A percentile compares a stretch with the other conserved stretches of the same genome.
These are phyloP conservation scores for Agaricales sp. DNA, from an alignment of 1,284 basidiomycete species.

Conservation along the genomic window DNA sequence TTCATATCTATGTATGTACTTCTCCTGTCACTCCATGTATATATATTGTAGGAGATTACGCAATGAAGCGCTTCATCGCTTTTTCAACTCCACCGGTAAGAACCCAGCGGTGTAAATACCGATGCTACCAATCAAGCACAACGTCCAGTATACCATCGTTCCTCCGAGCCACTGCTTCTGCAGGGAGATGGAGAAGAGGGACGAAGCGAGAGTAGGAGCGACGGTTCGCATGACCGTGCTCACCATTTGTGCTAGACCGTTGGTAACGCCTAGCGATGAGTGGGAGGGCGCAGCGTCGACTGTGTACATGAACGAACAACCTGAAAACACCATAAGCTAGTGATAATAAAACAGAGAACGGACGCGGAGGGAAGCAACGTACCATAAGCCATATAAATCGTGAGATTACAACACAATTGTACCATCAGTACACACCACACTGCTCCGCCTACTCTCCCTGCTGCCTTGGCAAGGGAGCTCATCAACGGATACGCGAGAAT, in stretches of 20 bases:
- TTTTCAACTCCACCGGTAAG: not conserved
- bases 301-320: not conserved
- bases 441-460: not conserved
- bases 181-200: not conserved
- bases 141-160: not conserved
- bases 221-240: conserved; percentile 30
- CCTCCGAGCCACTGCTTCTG: not conserved
- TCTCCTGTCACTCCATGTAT: not conserved
- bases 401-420: conserved; percentile 1
- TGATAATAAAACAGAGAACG: not conserved
- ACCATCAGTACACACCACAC: conserved; percentile 4
- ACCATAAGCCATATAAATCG: conserved; percentile 6
- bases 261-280: conserved; percentile 25
- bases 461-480: not conserved
- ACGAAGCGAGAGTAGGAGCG: conserved; percentile 19
- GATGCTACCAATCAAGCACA: not conserved
- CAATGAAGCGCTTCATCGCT: too few species aligned
- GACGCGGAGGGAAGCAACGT: not conserved
- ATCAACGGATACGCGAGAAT: not conserved
- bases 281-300: conserved; percentile 13
- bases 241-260: conserved; percentile 33
- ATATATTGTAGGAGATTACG: too few species aligned
- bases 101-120: not conserved
- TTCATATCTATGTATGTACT: not conserved
- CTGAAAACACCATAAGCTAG: too few species aligned